Evolutionary conservation across 2,329 filamentous ascomycete genomes (phyloP).

Genomic region (Tricladium varicosporioides): DNA sequence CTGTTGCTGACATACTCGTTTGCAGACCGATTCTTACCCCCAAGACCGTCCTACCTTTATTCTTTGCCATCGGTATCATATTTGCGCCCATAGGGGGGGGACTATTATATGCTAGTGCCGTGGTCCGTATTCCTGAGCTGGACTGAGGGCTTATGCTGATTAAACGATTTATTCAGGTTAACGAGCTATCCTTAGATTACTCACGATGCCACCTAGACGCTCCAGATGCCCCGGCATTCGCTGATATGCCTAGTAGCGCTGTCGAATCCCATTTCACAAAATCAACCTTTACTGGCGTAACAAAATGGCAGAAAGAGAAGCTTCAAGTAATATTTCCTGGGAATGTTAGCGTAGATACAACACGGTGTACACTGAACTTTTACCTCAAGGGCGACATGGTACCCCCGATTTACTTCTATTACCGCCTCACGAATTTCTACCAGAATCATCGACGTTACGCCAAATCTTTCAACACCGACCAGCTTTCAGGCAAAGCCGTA

Average conservation of each 20-base stretch:
- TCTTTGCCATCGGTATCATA: slow-evolving; percentile 86
- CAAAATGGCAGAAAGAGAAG: too few species aligned
- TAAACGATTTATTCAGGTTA: slow-evolving; percentile 55
- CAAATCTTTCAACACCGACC: slow-evolving; percentile 78
- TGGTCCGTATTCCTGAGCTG: slow-evolving; percentile 48
- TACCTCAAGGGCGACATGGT: slow-evolving; percentile 74
- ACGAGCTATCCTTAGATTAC: slow-evolving; percentile 91
- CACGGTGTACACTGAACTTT: slow-evolving; percentile 72
- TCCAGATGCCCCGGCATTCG: slow-evolving; percentile 42
- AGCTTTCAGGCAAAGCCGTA: slow-evolving; percentile 73
- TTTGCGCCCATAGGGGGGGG: slow-evolving; percentile 91
- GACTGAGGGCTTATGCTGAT: too few species aligned
- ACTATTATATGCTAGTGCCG: slow-evolving; percentile 79
- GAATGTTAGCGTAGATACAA: slow-evolving; percentile 35
- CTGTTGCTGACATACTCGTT: slow-evolving; percentile 21
- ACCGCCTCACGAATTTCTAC: slow-evolving; percentile 96
- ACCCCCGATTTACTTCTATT: slow-evolving; percentile 88
- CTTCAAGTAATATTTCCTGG: slow-evolving; percentile 8
- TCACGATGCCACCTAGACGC: slow-evolving; percentile 68
- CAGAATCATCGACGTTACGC: slow-evolving; percentile 98
- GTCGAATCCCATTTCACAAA: slow-evolving; percentile 65
- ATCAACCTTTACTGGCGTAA: background rate
- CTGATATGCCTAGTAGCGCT: slow-evolving; percentile 46
- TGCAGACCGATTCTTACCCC: slow-evolving; percentile 87
- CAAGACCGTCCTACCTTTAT: slow-evolving; percentile 87